Conservation (phyloP, 2,329 filamentous ascomycete genomes). For the Pochonia chlamydosporia region DNA sequence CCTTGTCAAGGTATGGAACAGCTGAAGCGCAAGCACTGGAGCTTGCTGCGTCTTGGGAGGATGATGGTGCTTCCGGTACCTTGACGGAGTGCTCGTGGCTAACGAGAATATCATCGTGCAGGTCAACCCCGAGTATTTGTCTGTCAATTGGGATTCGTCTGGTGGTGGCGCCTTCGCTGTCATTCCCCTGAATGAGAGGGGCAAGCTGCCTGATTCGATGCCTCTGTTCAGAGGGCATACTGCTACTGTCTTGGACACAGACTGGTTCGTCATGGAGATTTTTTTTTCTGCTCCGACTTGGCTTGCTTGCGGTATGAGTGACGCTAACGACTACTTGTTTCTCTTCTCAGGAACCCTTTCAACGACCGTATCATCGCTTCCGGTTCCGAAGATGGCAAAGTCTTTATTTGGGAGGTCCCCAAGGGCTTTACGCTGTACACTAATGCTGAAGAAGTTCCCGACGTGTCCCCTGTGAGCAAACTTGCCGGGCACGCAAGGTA, state of each 20-base stretch:
- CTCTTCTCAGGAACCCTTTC: slow-evolving; percentile 87
- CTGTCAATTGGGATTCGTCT: slow-evolving; percentile 97
- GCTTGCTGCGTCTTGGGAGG: background rate
- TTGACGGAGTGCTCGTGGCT: slow-evolving; percentile 1
- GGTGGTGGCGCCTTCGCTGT: slow-evolving; percentile 96
- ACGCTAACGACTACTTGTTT: background rate
- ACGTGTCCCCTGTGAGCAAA: slow-evolving; percentile 76
- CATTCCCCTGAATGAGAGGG: slow-evolving; percentile 82
- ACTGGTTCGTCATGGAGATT: slow-evolving; percentile 62
- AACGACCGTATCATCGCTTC: slow-evolving; percentile 91
- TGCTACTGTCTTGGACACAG: slow-evolving; percentile 90
- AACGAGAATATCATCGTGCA: slow-evolving; percentile 29
- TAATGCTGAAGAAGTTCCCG: slow-evolving; percentile 76
- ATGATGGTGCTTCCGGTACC: background rate
- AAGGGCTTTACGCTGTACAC: slow-evolving; percentile 78
- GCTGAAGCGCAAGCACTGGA: background rate
- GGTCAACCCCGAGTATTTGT: slow-evolving; percentile 93
- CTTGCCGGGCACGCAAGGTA: slow-evolving; percentile 83
- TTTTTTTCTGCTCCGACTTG: slow-evolving; percentile 21
- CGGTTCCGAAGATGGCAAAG: slow-evolving; percentile 92
- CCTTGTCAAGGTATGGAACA: slow-evolving; percentile 76
- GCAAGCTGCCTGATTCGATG: slow-evolving; percentile 86
- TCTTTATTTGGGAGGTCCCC: slow-evolving; percentile 94
- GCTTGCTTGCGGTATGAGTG: too few relatives aligned
- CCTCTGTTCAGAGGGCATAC: slow-evolving; percentile 96